Evolutionary conservation across 192 early-diverging fungal species (phyloP).

Genomic region (Backusella psychrophila): DNA sequence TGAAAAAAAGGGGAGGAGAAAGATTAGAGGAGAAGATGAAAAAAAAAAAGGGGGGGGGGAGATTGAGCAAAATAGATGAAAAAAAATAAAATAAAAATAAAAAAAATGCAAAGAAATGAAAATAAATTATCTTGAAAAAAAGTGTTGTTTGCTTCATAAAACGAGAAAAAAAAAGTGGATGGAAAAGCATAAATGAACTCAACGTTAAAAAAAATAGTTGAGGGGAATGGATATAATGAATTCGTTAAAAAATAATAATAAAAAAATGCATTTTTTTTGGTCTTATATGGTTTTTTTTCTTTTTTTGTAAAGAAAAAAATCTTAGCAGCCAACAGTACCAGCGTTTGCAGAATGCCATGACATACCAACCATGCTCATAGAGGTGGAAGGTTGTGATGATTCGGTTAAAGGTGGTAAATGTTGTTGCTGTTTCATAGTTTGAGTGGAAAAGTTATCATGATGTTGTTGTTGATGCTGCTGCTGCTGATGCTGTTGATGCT

Average conservation of each 20-base stretch:
- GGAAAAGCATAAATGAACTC: slow-evolving; percentile 3
- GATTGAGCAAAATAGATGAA: not conserved
- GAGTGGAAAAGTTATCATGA: not conserved
- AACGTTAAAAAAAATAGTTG: not conserved
- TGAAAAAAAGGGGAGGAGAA: not conserved
- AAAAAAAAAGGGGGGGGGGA: not conserved
- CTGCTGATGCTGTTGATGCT: slow-evolving; percentile 6
- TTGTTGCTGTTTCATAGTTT: slow-evolving; percentile 3
- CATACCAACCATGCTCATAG: slow-evolving; percentile 14
- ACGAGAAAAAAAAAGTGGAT: not conserved
- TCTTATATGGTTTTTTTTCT: not conserved
- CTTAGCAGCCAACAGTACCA: slow-evolving; percentile 22
- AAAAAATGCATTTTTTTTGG: slow-evolving; percentile 1
- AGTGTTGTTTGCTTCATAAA: slow-evolving; percentile 11
- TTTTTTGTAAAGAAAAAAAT: not conserved
- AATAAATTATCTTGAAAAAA: slow-evolving; percentile 3
- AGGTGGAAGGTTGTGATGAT: not conserved
- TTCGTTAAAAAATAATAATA: not conserved
- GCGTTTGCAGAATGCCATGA: slow-evolving; percentile 20
- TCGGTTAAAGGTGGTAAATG: slow-evolving; percentile 8
- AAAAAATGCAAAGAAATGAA: not conserved
- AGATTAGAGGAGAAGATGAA: not conserved
- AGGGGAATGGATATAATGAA: not conserved
- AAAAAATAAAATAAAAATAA: not conserved
- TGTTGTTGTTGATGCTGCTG: not conserved